phyloP scores from a whole-genome alignment of 1,284 basidiomycete genomes.

The Ustilago tritici region DNA sequence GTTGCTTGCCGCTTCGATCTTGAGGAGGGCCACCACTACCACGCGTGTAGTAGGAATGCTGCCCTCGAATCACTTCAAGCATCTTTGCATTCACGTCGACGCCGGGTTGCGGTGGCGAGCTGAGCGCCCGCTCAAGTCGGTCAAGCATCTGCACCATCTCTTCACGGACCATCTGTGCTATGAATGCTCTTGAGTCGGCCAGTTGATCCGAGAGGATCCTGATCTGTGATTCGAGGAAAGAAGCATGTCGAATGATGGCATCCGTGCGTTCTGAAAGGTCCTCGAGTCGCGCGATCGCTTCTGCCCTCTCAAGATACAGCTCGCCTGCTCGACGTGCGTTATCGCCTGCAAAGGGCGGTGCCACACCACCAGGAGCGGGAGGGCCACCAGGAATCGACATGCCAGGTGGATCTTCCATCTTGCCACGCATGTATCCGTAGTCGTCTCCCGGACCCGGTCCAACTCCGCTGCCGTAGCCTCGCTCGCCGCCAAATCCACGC shows the following conservation, averaged over 20 bases:
- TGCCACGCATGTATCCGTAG: conserved; percentile 39
- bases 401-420: conserved; percentile 24
- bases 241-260: conserved; percentile 63
- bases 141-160: conserved; percentile 44
- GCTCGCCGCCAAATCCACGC: conserved; percentile 28
- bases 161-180: conserved; percentile 33
- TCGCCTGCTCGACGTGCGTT: conserved; percentile 18
- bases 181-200: conserved; percentile 38
- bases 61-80: conserved; percentile 29
- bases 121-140: conserved; percentile 32
- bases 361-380: conserved; percentile 11
- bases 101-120: conserved; percentile 22
- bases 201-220: conserved; percentile 56
- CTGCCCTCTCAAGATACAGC: conserved; percentile 26
- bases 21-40: conserved; percentile 11
- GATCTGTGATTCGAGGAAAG: conserved; percentile 61
- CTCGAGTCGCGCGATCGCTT: conserved; percentile 48
- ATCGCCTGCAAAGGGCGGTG: conserved; percentile 13
- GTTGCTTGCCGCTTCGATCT: conserved; percentile 12
- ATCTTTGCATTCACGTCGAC: conserved; percentile 26
- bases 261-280: conserved; percentile 65
- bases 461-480: conserved; percentile 12
- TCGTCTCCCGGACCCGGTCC: conserved; percentile 21
- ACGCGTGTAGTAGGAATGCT: conserved; percentile 33
- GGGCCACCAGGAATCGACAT: conserved; percentile 9